These are phyloP conservation scores for Thyridium curvatum DNA, from an alignment of 2,329 filamentous ascomycete genomes.

Conservation along the genomic window DNA sequence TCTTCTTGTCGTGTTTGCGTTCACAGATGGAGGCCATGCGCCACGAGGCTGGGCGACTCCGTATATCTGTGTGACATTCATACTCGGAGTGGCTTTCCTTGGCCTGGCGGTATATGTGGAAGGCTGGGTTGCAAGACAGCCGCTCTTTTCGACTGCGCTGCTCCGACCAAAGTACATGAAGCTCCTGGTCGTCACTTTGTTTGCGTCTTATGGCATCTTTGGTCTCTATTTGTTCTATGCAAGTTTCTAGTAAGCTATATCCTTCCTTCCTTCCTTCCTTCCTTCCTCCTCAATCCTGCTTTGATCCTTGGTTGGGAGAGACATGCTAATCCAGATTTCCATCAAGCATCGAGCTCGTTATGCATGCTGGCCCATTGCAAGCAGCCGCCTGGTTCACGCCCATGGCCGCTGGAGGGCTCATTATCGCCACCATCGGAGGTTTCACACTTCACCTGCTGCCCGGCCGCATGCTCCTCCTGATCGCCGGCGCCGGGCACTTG, in stretches of 20 bases:
- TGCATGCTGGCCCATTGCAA: slow-evolving; percentile 40
- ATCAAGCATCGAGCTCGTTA: slow-evolving; percentile 38
- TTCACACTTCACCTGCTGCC: slow-evolving; percentile 43
- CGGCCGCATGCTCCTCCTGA: slow-evolving; percentile 39
- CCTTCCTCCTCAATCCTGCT: no score
- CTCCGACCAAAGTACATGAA: slow-evolving; percentile 64
- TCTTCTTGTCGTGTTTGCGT: slow-evolving; percentile 58
- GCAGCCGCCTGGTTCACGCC: slow-evolving; percentile 49
- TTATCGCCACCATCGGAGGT: slow-evolving; percentile 43
- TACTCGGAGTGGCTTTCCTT: slow-evolving; percentile 53
- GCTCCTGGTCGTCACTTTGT: slow-evolving; percentile 50
- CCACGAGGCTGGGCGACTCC: slow-evolving; percentile 56
- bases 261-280: background rate
- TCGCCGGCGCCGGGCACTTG: slow-evolving; percentile 44
- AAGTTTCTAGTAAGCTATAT: slow-evolving; percentile 49
- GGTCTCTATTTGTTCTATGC: slow-evolving; percentile 61
- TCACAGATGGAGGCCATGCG: slow-evolving; percentile 61
- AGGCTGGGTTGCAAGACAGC: slow-evolving; percentile 58
- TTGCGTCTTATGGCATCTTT: slow-evolving; percentile 60
- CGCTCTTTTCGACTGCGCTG: slow-evolving; percentile 60
- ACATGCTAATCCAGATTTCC: slow-evolving; percentile 30
- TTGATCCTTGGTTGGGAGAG: no score
- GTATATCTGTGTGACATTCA: slow-evolving; percentile 56
- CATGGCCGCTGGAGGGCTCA: slow-evolving; percentile 46
- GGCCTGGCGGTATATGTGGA: slow-evolving; percentile 61